Percentiles rank a stretch among this genome's conserved stretches.
These are phyloP conservation scores for Zymoseptoria ardabiliae DNA, from an alignment of 2,329 filamentous ascomycete genomes.

Conservation along the genomic window DNA sequence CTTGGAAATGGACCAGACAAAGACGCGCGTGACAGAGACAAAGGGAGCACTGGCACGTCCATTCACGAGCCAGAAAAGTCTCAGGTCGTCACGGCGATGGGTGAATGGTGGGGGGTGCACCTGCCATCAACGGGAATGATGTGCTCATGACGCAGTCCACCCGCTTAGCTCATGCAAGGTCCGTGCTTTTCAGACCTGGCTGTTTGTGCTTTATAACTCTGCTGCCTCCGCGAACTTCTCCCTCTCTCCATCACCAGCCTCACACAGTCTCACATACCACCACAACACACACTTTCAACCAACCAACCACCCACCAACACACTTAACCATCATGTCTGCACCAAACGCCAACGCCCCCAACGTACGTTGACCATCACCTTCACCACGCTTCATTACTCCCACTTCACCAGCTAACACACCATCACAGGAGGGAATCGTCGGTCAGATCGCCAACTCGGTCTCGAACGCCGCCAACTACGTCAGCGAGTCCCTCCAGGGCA, in stretches of 20 bases:
- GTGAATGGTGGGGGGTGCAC: background rate
- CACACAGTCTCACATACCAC: slow-evolving; percentile 2
- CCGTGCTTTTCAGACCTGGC: background rate
- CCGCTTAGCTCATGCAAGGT: background rate
- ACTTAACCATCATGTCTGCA: slow-evolving; percentile 35
- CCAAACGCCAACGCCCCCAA: slow-evolving; percentile 39
- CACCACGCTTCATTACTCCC: slow-evolving; percentile 28
- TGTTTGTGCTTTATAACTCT: background rate
- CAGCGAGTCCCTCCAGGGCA: slow-evolving; percentile 55
- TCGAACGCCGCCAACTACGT: slow-evolving; percentile 60
- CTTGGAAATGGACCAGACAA: background rate
- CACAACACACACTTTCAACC: slow-evolving; percentile 8
- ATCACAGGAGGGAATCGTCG: slow-evolving; percentile 39
- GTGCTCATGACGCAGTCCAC: background rate
- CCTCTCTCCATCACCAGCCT: background rate
- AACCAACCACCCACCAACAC: slow-evolving; percentile 10
- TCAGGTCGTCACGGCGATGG: background rate
- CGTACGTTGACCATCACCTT: slow-evolving; percentile 9
- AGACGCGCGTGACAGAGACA: background rate
- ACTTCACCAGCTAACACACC: slow-evolving; percentile 38
- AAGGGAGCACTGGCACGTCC: background rate
- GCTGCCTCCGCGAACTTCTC: background rate
- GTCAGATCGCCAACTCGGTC: slow-evolving; percentile 34
- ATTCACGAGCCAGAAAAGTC: too few relatives aligned
- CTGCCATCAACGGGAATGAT: background rate